Conservation (phyloP, 1,284 basidiomycete species). For the Microbotryum intermedium region DNA sequence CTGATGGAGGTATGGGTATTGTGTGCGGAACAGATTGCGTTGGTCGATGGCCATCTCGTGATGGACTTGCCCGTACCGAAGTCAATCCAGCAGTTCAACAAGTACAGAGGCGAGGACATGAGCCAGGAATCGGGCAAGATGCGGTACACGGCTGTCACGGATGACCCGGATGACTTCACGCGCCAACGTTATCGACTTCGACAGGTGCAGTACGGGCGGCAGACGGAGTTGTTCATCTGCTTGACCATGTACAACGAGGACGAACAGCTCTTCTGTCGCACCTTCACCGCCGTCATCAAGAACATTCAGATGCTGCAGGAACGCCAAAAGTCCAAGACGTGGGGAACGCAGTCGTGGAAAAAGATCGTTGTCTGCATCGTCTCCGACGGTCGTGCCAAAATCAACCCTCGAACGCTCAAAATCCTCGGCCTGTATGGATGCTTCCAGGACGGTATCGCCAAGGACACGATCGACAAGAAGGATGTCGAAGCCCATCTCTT, state of each 20-base stretch:
- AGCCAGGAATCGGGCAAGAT: conserved; percentile 21
- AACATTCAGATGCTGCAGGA: conserved; percentile 64
- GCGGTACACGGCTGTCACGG: conserved; percentile 67
- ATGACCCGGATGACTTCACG: conserved; percentile 82
- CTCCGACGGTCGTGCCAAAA: conserved; percentile 69
- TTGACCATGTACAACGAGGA: conserved; percentile 63
- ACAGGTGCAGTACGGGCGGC: conserved; percentile 70
- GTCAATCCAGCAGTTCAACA: conserved; percentile 31
- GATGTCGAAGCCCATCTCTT: conserved; percentile 14
- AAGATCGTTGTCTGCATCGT: conserved; percentile 86
- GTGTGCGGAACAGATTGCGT: conserved; percentile 30
- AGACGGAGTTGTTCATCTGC: conserved; percentile 67
- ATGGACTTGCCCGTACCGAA: conserved; percentile 39
- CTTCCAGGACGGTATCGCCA: conserved; percentile 43
- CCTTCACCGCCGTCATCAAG: conserved; percentile 82
- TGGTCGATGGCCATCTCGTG: conserved; percentile 40
- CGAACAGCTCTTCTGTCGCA: conserved; percentile 62
- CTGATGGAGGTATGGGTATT: conserved; percentile 15
- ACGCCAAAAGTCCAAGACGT: conserved; percentile 73
- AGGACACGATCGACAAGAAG: conserved; percentile 32
- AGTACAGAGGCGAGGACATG: conserved; percentile 37
- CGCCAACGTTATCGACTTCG: conserved; percentile 67
- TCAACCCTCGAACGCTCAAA: conserved; percentile 75
- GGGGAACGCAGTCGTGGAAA: conserved; percentile 95
- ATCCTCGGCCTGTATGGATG: conserved; percentile 62